Evolutionary conservation across 306 rosid species (phyloP), one percentile per base, ranked within the genome.

Genomic region (Rosa chinensis): DNA sequence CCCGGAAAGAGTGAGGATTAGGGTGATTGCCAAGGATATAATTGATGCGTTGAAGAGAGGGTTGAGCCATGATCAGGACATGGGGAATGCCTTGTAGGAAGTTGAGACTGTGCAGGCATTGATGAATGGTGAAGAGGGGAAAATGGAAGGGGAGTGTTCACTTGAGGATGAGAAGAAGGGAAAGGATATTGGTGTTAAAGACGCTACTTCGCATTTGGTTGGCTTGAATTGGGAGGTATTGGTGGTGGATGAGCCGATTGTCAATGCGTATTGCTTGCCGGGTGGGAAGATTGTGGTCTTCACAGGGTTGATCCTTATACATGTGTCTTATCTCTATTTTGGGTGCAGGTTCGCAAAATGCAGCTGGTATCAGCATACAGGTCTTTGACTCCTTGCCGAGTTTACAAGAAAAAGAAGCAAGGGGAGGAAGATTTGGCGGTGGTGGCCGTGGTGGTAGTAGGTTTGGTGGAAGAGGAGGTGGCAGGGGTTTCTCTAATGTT

Each of bases 1-100:
- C 73, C 97, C 95, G 3, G 92, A 92, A 11, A 94, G 98, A 76
- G 67, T 94, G 28, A 82, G 97, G 40, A 89, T 94, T 48, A 85
- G 89, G 37, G 76, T 88, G 88, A 90, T 92, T 3, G 77, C 98
- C 1, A 84, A 85, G 77, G 91, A 92, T 37, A 88, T 94, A n/a
- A 79, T 92, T 44, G 88, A 83, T 71, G 96, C 97, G 8, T 83
- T 90, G 81, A 87, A 32, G 37, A 32, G 35, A 32, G 3, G 35
- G 35, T 32, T 32, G 35, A 32, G 37, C 37, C 37, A 32, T 32
- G 32, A 28, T 28, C 32, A 28, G 32, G 32, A 28, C 32, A 28
- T 28, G 32, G 32, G 32, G 32, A 28, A 28, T 28, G 32, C 32
- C 32, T 28, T 28, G 32, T 28, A 28, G 32, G 32, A 28, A 28